Percentiles rank a stretch among this genome's conserved stretches.
phyloP scores from a whole-genome alignment of 2,329 filamentous ascomycete genomes.

The Coniosporium tulheliwenetii region DNA sequence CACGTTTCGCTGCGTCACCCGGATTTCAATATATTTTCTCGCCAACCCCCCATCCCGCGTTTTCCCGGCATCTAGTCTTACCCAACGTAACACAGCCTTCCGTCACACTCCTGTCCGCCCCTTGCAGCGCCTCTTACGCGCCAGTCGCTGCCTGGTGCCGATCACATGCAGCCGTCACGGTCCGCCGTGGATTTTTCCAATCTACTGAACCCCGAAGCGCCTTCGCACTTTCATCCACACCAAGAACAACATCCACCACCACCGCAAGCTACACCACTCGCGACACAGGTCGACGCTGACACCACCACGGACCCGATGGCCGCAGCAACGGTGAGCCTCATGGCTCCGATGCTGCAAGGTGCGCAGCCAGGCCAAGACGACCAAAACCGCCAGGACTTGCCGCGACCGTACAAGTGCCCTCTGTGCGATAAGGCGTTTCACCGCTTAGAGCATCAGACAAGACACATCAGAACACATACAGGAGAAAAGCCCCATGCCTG shows the following conservation, averaged over 20 bases:
- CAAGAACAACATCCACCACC: slow-evolving; percentile 9
- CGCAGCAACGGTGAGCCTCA: slow-evolving; percentile 29
- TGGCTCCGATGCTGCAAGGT: slow-evolving; percentile 18
- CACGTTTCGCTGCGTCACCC: too few relatives aligned
- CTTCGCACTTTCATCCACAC: neutral
- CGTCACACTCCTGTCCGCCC: too few relatives aligned
- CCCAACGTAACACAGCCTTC: too few relatives aligned
- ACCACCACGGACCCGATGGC: slow-evolving; percentile 22
- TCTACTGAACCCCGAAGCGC: slow-evolving; percentile 50
- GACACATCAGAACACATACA: slow-evolving; percentile 91
- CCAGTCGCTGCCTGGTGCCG: slow-evolving; percentile 11
- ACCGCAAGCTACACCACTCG: slow-evolving; percentile 20
- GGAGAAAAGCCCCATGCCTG: slow-evolving; percentile 97
- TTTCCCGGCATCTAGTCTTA: too few relatives aligned
- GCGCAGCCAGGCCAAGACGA: slow-evolving; percentile 40
- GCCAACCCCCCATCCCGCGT: too few relatives aligned
- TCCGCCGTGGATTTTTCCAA: slow-evolving; percentile 62
- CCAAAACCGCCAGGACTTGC: slow-evolving; percentile 62
- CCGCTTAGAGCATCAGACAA: slow-evolving; percentile 82
- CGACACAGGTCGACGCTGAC: slow-evolving; percentile 32
- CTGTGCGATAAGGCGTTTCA: slow-evolving; percentile 98
- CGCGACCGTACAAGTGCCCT: slow-evolving; percentile 94
- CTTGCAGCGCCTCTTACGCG: too few relatives aligned
- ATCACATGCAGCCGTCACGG: slow-evolving; percentile 62
- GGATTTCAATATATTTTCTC: too few relatives aligned